Evolutionary conservation across 805 yeast genomes (phyloP), one percentile per base, ranked within the genome.

Genomic region (Grigorovia yakushimaensis): DNA sequence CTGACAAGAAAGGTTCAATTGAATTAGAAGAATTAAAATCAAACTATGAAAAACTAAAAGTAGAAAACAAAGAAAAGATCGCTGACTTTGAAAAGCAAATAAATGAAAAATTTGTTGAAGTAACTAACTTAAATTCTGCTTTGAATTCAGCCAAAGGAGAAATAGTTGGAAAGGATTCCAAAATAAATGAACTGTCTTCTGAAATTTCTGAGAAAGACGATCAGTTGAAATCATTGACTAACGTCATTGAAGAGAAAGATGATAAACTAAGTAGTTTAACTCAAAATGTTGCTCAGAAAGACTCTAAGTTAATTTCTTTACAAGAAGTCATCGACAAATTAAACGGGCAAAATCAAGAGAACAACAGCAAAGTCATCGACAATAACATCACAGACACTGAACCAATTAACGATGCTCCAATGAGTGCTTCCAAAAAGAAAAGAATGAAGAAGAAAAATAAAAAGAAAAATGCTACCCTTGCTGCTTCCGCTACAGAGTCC

Each of bases 371-470:
- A 27, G 22, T 33, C 8, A 22, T 5, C 7, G 18, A 24, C 6
- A 10, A 11, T 11, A 30, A 5, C n/a, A 10, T 18, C 5, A n/a
- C 27, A 13, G n/a, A 13, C 15, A 7, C 18, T 17, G 18, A 41
- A 18, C n/a, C 30, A n/a, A 9, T 22, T 18, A 27, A 41, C 36
- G n/a, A 11, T 9, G 37, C 15, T 22, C 41, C 24, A 17, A 39
- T 39, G 15, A 6, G 33, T n/a, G 45, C 39, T n/a, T 42, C 42
- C 11, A 48, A 46, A 17, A 48, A 44, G 43, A 45, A 43, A 11
- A 48, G 44, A 5, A 50, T 46, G 49, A 58, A 23, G 54, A 58
- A 55, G 56, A 55, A 42, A 54, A 64, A 35, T 52, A 62, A 44
- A 51, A 55, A 42, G n/a, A 48, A 38, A 20, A 52, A 41, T 48